A percentile compares a stretch with the other conserved stretches of the same genome.
Conservation (phyloP, 2,329 filamentous ascomycete species). For the Pseudocercospora cruenta region DNA sequence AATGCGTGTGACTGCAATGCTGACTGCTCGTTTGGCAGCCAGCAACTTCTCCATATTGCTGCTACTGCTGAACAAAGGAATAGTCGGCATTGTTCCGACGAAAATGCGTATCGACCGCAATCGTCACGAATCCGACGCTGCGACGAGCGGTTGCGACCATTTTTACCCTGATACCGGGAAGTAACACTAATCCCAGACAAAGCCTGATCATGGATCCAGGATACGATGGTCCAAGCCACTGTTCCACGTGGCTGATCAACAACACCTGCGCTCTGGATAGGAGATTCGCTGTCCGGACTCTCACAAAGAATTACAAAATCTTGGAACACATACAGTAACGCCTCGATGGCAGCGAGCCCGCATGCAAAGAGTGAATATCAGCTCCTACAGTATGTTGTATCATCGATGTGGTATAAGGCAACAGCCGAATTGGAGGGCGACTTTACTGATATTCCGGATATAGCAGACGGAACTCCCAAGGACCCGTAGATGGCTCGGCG, state of each 20-base stretch:
- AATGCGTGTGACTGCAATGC: too few relatives aligned
- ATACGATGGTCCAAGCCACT: background rate
- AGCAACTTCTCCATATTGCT: background rate
- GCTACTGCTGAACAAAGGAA: background rate
- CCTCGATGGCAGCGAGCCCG: background rate
- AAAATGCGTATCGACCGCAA: background rate
- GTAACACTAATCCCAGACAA: background rate
- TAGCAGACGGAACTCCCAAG: background rate
- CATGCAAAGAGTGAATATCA: constrained; percentile 1
- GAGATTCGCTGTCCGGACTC: background rate
- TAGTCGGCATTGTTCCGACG: background rate
- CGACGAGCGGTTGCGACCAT: too few relatives aligned
- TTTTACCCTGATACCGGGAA: background rate
- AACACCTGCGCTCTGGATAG: background rate
- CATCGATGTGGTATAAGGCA: background rate
- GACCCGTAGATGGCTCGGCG: background rate
- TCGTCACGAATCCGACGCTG: background rate
- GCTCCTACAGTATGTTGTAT: background rate
- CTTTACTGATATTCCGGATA: background rate
- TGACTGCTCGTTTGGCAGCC: background rate
- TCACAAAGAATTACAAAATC: background rate
- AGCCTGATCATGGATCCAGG: constrained; percentile 1
- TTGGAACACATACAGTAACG: background rate
- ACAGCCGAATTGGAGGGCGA: background rate
- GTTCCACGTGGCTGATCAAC: constrained; percentile 5